A percentile compares a stretch with the other conserved stretches of the same genome.
phyloP scores from a whole-genome alignment of 169 alveolate genomes.

The Pseudocohnilembus persalinus region DNA sequence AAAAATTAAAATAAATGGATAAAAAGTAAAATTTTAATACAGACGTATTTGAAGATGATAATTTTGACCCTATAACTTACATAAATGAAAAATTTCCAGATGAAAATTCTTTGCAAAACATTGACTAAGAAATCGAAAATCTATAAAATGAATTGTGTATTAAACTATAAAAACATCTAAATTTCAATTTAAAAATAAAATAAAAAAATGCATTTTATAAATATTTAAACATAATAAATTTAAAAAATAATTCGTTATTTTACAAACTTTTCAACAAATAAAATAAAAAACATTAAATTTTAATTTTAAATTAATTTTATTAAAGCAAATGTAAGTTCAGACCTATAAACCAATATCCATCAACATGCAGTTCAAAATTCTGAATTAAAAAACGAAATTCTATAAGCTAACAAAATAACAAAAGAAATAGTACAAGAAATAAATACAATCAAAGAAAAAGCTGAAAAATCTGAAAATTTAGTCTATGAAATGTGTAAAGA shows the following conservation, averaged over 20 bases:
- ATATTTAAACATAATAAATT: too few relatives aligned
- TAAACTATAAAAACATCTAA: not conserved
- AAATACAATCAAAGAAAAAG: conserved; percentile 55
- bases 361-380: conserved; percentile 40
- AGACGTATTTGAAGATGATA: conserved; percentile 15
- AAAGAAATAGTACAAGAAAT: conserved; percentile 35
- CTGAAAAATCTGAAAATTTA: conserved; percentile 68
- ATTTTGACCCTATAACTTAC: conserved; percentile 41
- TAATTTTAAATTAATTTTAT: not conserved
- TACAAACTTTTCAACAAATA: too few relatives aligned
- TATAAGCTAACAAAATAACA: conserved; percentile 23
- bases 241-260: too few relatives aligned
- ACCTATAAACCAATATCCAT: conserved; percentile 30
- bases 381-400: conserved; percentile 32
- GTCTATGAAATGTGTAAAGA: conserved; percentile 75
- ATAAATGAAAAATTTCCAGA: conserved; percentile 38
- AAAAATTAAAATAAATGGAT: too few relatives aligned
- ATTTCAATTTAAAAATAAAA: too few relatives aligned
- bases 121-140: conserved; percentile 36
- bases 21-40: too few relatives aligned
- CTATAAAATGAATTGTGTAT: conserved; percentile 14
- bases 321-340: conserved; percentile 2
- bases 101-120: conserved; percentile 34
- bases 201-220: too few relatives aligned
- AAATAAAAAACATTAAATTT: too few relatives aligned